These are phyloP conservation scores for Neospermospora avenae DNA, from an alignment of 2,329 filamentous ascomycete species.

Conservation along the genomic window DNA sequence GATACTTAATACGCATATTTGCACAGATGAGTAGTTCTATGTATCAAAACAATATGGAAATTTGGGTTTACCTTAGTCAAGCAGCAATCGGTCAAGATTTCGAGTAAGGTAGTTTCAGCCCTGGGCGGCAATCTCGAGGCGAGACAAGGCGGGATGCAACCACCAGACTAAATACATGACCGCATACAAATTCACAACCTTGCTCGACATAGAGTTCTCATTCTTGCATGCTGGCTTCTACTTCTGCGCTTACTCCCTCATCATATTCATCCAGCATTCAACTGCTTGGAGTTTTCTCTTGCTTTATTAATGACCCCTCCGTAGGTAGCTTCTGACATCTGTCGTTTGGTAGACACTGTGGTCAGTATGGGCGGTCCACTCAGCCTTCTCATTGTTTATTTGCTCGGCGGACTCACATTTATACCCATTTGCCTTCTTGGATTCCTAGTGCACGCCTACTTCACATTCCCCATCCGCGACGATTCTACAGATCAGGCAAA, in stretches of 20 bases:
- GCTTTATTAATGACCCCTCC: background rate
- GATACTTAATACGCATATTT: too few relatives aligned
- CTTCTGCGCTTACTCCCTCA: background rate
- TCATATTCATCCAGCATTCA: background rate
- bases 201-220: background rate
- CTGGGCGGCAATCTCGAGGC: background rate
- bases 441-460: constrained; percentile 64
- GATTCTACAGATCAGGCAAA: constrained; percentile 38
- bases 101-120: background rate
- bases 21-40: too few relatives aligned
- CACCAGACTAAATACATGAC: constrained; percentile 1
- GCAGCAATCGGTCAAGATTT: background rate
- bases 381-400: constrained; percentile 61
- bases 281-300: background rate
- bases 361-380: constrained; percentile 19
- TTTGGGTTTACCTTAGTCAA: too few relatives aligned
- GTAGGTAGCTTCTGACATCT: background rate
- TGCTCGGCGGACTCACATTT: constrained; percentile 86
- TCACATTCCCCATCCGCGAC: constrained; percentile 58
- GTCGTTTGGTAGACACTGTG: background rate
- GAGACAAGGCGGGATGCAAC: background rate
- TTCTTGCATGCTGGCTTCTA: background rate
- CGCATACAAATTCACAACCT: background rate
- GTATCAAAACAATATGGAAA: too few relatives aligned
- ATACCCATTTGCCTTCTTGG: constrained; percentile 66